phyloP scores from a whole-genome alignment of 108 stramenopile species.

The Tribonema minus region DNA sequence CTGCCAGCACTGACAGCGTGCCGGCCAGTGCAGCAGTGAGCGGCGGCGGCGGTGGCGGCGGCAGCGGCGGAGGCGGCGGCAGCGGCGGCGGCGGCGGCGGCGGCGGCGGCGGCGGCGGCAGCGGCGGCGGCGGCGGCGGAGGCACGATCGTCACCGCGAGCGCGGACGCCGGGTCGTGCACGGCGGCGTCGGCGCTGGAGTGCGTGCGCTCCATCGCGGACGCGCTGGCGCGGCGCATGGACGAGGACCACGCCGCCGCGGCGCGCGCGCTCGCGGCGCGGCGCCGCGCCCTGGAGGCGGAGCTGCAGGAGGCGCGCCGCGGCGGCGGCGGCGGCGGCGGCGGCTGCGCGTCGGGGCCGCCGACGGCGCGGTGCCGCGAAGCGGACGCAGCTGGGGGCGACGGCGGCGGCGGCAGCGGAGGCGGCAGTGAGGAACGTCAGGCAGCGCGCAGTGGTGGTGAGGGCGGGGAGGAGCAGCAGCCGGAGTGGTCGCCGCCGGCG shows the following conservation, averaged over 20 bases:
- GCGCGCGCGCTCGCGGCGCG: conserved; percentile 2
- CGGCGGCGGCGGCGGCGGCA: conserved; percentile 36
- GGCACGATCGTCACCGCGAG: not conserved
- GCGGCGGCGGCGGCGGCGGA: conserved; percentile 9
- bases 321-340: too few species aligned
- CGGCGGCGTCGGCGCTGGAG: too few species aligned
- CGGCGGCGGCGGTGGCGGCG: not conserved
- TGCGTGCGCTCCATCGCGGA: not conserved
- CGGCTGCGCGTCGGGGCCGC: not conserved
- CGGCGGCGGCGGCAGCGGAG: not conserved
- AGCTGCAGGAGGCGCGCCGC: too few species aligned
- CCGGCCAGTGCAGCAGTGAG: not conserved
- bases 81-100: conserved; percentile 30
- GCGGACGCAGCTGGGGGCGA: not conserved
- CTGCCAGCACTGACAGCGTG: not conserved
- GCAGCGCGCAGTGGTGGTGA: too few species aligned
- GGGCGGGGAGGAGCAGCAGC: too few species aligned
- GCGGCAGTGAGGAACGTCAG: too few species aligned
- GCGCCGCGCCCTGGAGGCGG: not conserved
- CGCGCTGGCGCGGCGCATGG: conserved; percentile 21
- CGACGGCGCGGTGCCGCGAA: not conserved
- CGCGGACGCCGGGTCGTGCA: not conserved
- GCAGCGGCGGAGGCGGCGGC: not conserved
- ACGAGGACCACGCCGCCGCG: conserved; percentile 6
- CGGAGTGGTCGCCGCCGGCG: not conserved